Base-by-base conservation (phyloP, 768 basidiomycete genomes). In the Mycena vitilis region DNA sequence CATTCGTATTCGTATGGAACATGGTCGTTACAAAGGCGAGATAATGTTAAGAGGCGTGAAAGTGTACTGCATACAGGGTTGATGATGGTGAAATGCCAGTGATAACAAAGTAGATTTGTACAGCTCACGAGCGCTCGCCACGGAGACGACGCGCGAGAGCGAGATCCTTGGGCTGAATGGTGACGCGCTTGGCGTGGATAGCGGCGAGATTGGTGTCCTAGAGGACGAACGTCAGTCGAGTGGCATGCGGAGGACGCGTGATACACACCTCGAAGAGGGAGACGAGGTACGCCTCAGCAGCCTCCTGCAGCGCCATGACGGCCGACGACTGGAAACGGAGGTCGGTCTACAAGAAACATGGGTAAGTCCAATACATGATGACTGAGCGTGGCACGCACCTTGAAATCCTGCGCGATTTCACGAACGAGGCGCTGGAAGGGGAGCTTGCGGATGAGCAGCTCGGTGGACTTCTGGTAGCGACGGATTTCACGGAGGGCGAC, bases 161-260 rank as follows among this genome's bases (percentile, higher is more conserved):
- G 69, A 96, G 89, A 73, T 96, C 94, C 38, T 88, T 86, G 62
- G 91, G 89, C 90, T 94, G 93, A 73, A 95, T 90, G 13, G 94
- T 95, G 13, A 95, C 93, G 54, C 94, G 88, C 78, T 93, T 94
- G 8, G 93, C 94, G 72, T 95, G 94, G 64, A 95, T 88, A 3
- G 94, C 92, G 67, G 92, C 94, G n/a, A 93, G 79, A 72, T 93
- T 92, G 48, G 90, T 91, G 72, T 76, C 75, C 60, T 37, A 52
- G 48, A 60, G 36, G 36, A 18, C 37, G 25, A 15, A 55, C n/a
- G 49, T 59, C 34, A 63, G 56, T 15, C 5, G 51, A 23, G 54
- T 62, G 57, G 63, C 57, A 61, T 57, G 92, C 92, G 74, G 40
- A 59, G 23, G 55, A 63, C 8, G n/a, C 6, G 40, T 1, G 36